These are phyloP conservation scores for Cutaneotrichosporon sp. DNA, from an alignment of 1,284 basidiomycete species.

Conservation along the genomic window DNA sequence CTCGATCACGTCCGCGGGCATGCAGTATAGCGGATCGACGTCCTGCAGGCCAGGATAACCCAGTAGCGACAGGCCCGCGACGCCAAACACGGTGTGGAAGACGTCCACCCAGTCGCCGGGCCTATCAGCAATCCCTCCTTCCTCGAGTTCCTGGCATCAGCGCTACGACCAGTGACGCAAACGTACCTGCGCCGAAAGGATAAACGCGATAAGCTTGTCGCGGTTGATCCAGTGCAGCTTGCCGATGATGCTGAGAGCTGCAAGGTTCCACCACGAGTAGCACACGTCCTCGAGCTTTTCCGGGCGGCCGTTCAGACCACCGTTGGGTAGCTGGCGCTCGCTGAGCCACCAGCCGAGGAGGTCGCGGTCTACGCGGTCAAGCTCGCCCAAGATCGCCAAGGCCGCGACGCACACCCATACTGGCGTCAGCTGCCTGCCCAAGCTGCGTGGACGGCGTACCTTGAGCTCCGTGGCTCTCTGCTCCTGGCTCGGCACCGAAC, in stretches of 20 bases:
- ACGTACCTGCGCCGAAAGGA: constrained; percentile 77
- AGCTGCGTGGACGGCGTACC: constrained; percentile 53
- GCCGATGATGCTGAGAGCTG: constrained; percentile 75
- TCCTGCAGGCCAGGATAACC: constrained; percentile 78
- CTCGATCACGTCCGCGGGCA: constrained; percentile 76
- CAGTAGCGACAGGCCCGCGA: constrained; percentile 82
- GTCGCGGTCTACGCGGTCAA: constrained; percentile 70
- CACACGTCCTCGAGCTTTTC: constrained; percentile 98
- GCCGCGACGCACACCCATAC: constrained; percentile 87
- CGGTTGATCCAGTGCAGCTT: constrained; percentile 86
- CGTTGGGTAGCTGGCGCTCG: constrained; percentile 86
- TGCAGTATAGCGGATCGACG: constrained; percentile 92
- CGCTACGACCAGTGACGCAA: neutral
- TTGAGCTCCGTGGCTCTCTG: constrained; percentile 88
- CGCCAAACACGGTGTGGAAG: constrained; percentile 90
- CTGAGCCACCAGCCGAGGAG: constrained; percentile 86
- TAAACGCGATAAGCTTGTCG: constrained; percentile 72
- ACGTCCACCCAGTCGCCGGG: constrained; percentile 92
- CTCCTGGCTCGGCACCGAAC: constrained; percentile 75
- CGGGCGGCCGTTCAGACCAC: constrained; percentile 90
- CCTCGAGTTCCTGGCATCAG: constrained; percentile 67
- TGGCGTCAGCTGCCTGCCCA: constrained; percentile 38
- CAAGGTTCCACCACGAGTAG: constrained; percentile 96
- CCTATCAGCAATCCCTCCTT: constrained; percentile 88
- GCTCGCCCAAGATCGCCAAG: constrained; percentile 73